phyloP scores from a whole-genome alignment of 306 rosid genomes.

The Luffa acutangula region DNA sequence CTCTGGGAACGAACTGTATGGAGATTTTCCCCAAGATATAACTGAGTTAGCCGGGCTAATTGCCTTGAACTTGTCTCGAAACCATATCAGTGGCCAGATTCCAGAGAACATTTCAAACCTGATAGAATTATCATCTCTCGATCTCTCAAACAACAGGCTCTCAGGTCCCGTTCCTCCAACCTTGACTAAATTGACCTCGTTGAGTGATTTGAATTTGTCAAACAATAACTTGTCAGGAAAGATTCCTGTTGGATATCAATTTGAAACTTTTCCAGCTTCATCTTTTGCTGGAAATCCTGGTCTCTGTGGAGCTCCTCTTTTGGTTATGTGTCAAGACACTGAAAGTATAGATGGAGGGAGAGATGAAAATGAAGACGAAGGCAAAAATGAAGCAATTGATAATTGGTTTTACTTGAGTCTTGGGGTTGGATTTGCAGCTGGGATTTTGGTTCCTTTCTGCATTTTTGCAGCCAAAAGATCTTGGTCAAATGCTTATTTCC shows the following conservation, averaged over 20 bases:
- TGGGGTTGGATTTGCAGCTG: conserved; percentile 41
- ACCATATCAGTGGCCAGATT: conserved; percentile 28
- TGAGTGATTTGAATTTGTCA: conserved; percentile 29
- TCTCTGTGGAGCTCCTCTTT: conserved; percentile 30
- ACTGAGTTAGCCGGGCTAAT: conserved; percentile 28
- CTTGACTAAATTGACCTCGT: conserved; percentile 23
- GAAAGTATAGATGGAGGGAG: background rate
- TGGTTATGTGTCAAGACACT: conserved; percentile 14
- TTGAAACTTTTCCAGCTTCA: conserved; percentile 22
- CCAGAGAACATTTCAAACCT: conserved; percentile 22
- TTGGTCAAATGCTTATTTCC: conserved; percentile 28
- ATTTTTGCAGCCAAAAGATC: conserved; percentile 22
- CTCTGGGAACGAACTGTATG: conserved; percentile 29
- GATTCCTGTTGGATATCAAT: conserved; percentile 27
- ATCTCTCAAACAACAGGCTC: conserved; percentile 31
- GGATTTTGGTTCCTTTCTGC: conserved; percentile 24
- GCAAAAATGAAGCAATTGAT: conserved; percentile 17
- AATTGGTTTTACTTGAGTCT: conserved; percentile 34
- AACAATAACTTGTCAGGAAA: conserved; percentile 21
- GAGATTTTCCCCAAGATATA: conserved; percentile 26
- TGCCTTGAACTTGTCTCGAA: conserved; percentile 26
- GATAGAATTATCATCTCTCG: conserved; percentile 24
- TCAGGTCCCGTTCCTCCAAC: conserved; percentile 28
- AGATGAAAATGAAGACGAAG: background rate
- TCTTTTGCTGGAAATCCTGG: conserved; percentile 29